Evolutionary conservation across 2,329 filamentous ascomycete genomes (phyloP), one percentile per base, ranked within the genome.

Genomic region (Microdochium nivale): DNA sequence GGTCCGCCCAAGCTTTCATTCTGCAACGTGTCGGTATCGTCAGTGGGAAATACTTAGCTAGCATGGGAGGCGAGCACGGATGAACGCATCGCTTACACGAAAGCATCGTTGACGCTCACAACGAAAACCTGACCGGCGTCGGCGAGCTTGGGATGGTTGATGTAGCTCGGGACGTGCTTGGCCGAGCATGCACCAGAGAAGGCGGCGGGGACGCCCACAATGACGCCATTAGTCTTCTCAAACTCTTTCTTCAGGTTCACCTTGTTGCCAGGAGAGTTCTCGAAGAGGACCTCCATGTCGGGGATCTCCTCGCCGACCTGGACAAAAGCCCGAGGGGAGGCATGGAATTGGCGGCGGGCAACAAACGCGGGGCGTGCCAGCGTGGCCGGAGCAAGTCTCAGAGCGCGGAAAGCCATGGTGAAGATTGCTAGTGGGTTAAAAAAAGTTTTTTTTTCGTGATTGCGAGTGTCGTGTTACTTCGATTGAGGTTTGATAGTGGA

Each of bases 61-160:
- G 23, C 2, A 10, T 5, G 13, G 14, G 27, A 30, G 3, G 25
- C 13, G n/a, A n/a, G n/a, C n/a, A n/a, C n/a, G n/a, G n/a, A n/a
- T n/a, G n/a, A 30, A 7, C 30, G 32, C 44, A 47, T 23, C 24
- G 72, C 87, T 71, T 76, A 95, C 88, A 96, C 91, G 67, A 96
- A 96, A 21, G 90, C 82, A 67, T 97, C 92, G 67, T 97, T 97
- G 65, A 96, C 91, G 16, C 88, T 84, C 52, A 97, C 83, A 40
- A 97, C 89, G 63, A 95, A 95, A 47, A 96, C 88, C 62, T 87
- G 78, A 48, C 90, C 91, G 27, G 88, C 89, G 54, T 85, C 77
- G 72, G 88, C 88, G 60, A 95, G 78, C 67, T 85, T 83, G 51
- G 85, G 78, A 65, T 89, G 87, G 64, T 83, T 84, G 69, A 96